Conservation (phyloP, 345 rosid genomes). For the Populus simonii region DNA sequence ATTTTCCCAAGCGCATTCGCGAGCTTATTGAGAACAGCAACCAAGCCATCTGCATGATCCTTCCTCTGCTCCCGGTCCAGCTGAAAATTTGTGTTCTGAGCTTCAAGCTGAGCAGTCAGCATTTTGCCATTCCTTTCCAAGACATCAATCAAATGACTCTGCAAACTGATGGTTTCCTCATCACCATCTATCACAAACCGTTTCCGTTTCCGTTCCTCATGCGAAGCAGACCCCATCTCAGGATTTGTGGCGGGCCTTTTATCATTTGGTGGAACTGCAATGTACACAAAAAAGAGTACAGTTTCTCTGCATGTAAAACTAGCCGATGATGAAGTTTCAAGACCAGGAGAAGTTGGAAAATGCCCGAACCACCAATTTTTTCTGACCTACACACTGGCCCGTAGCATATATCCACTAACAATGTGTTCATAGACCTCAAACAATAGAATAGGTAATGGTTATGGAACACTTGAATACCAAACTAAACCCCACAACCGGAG, state of each 20-base stretch:
- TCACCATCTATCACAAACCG: conserved; percentile 38
- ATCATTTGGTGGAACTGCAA: conserved; percentile 52
- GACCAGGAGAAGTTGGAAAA: background rate
- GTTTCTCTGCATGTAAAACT: background rate
- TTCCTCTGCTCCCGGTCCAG: conserved; percentile 85
- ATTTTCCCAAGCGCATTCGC: conserved; percentile 85
- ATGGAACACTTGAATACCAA: too few relatives aligned
- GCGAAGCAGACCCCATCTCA: conserved; percentile 57
- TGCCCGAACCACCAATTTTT: background rate
- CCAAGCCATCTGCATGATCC: conserved; percentile 60
- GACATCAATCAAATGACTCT: conserved; percentile 51
- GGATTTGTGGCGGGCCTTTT: conserved; percentile 40
- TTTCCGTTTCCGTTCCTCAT: conserved; percentile 70
- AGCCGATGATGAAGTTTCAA: background rate
- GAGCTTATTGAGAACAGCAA: conserved; percentile 77
- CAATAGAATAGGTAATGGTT: too few relatives aligned
- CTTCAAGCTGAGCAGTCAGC: conserved; percentile 76
- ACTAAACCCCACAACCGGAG: too few relatives aligned
- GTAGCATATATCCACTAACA: too few relatives aligned
- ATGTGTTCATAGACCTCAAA: too few relatives aligned
- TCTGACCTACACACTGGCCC: background rate
- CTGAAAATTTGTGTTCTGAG: conserved; percentile 62
- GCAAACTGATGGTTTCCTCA: conserved; percentile 42
- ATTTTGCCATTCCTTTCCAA: conserved; percentile 73
- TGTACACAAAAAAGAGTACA: background rate